Evolutionary conservation across 768 basidiomycete genomes (phyloP), one percentile per base, ranked within the genome.

Genomic region (Plicaturopsis crispa): DNA sequence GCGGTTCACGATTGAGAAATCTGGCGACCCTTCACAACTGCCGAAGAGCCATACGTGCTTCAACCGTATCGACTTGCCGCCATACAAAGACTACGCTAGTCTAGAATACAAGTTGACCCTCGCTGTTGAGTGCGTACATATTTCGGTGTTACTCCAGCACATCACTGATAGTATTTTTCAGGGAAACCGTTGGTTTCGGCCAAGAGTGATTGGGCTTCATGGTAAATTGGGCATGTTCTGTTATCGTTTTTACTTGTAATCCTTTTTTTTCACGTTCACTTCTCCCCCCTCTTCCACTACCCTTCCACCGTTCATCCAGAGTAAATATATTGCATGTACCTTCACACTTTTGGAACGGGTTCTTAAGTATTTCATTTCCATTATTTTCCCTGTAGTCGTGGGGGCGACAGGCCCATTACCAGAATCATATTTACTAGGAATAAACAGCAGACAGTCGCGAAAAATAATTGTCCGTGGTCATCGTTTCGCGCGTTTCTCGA

Each of bases 31-130:
- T 16, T 86, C 85, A 17, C 92, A 96, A 58, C 63, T 99, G 52
- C 96, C 96, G 1, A 99, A 98, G 80, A 88, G 84, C 59, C 85
- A 88, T 54, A 87, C 85, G 1, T 98, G 96, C 68, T 99, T 99
- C 77, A 98, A 86, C 48, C 73, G 89, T 31, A 91, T 94, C 50
- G 96, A 99, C 65, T 62, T 99, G 39, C 96, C 96, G n/a, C 89
- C 92, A 10, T 99, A 99, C 60, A 93, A 90, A 56, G 89, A 91
- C 50, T 96, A 94, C 56, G 86, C 86, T 28, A 89, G 80, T 48
- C 59, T 98, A 49, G 94, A 98, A 59, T 85, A 97, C 33, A 97
- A 97, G 67, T 65, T 99, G 45, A 94, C 92, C 3, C 70, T 93
- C 45, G 91, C 91, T 39, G 87, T 93, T 41, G 91, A 94, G 86